Conservation (phyloP, 169 alveolate species). For the Theileria annulata region DNA sequence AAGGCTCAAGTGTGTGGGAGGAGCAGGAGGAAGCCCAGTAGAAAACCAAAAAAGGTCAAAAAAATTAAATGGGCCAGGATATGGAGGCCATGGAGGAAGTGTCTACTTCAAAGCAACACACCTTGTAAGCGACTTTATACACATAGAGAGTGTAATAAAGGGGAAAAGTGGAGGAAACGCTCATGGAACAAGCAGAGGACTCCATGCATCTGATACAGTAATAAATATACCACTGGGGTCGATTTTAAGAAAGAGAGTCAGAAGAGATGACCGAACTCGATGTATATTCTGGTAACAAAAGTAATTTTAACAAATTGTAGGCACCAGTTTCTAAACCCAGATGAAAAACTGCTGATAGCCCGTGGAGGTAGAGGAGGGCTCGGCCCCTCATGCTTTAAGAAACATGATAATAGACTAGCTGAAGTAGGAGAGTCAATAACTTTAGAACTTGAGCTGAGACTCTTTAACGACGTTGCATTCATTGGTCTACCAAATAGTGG, state of each 20-base stretch:
- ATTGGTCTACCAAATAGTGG: conserved; percentile 77
- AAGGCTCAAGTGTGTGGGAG: conserved; percentile 70
- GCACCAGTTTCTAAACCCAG: conserved; percentile 72
- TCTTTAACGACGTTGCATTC: conserved; percentile 77
- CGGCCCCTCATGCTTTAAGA: conserved; percentile 78
- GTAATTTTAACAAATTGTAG: conserved; percentile 8
- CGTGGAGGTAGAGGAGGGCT: conserved; percentile 81
- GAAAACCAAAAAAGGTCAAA: conserved; percentile 66
- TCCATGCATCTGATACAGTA: conserved; percentile 64
- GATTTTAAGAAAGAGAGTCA: conserved; percentile 74
- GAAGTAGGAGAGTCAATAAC: conserved; percentile 70
- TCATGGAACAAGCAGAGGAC: conserved; percentile 76
- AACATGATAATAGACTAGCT: conserved; percentile 77
- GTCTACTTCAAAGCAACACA: conserved; percentile 70
- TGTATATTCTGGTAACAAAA: conserved; percentile 47
- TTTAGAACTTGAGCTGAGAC: conserved; percentile 74
- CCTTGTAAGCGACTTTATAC: conserved; percentile 70
- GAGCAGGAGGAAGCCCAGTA: conserved; percentile 77
- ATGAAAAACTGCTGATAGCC: conserved; percentile 70
- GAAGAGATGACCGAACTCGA: conserved; percentile 40
- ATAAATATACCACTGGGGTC: conserved; percentile 75
- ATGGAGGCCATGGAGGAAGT: conserved; percentile 82
- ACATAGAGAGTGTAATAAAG: conserved; percentile 64
- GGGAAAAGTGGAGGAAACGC: conserved; percentile 77
- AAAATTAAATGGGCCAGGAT: conserved; percentile 76